Base-by-base conservation (phyloP, 208 protist species). In the Leishmania mexicana region DNA sequence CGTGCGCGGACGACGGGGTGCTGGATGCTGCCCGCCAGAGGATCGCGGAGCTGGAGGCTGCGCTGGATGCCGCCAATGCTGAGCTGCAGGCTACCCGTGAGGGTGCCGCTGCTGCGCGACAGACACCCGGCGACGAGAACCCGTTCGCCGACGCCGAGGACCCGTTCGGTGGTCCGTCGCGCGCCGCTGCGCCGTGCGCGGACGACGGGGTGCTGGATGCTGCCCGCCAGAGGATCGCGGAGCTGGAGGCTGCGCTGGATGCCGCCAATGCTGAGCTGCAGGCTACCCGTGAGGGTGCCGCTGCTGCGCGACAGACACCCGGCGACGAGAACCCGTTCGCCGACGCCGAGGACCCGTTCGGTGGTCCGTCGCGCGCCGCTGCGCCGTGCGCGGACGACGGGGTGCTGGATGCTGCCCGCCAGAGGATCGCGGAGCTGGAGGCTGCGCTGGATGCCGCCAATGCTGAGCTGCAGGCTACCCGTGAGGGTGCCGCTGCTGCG, bases 121-220 rank as follows among this genome's bases (percentile, higher is more conserved):
- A 13, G 0, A 2, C 47, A 0, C 38, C 15, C 15, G 42, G 31
- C 1, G 47, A 47, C 31, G 47, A 53, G 19, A 87, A 85, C 72
- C 84, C 76, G 75, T 87, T 85, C 42, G 60, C 64, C 21, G 64
- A 79, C 28, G 77, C 71, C 21, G 84, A 75, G 58, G 77, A 84
- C 42, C 76, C 76, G 53, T 81, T 78, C 24, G 73, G 76, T 51
- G 64, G 15, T 7, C 42, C 68, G 11, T 51, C 49, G 28, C 3
- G 15, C 51, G 74, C 54, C 31, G 47, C 62, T n/a, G 45, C 42
- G n/a, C 28, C 60, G 15, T 53, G 45, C 21, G 79, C 1, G 19
- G 71, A 80, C 28, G 67, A 76, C 24, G 60, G 35, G 28, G 76
- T 0, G 75, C 71, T 82, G 38, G 24, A 85, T 13, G 80, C 80